Evolutionary conservation across 805 yeast species (phyloP).

Genomic region (Kregervanrija fluxuum): DNA sequence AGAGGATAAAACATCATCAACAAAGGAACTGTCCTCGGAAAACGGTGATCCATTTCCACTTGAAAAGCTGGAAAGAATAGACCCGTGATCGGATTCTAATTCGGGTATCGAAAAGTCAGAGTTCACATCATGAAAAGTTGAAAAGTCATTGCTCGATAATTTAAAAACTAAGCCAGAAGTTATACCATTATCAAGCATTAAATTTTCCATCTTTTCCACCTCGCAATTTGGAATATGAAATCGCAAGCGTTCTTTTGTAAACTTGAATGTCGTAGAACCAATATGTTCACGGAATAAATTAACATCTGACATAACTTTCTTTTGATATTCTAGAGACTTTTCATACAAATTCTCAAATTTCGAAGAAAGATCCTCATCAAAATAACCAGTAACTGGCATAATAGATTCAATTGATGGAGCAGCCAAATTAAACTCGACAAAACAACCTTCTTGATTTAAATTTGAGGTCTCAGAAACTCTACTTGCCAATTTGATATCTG

Average conservation of each 20-base stretch:
- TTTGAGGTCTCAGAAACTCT: conserved; percentile 22
- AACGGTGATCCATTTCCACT: background rate
- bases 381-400: conserved; percentile 18
- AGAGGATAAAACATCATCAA: conserved; percentile 1
- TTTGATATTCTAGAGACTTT: conserved; percentile 13
- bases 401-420: conserved; percentile 13
- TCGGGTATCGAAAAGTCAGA: conserved; percentile 7
- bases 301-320: conserved; percentile 15
- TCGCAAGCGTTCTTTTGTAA: conserved; percentile 26
- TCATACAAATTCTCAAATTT: conserved; percentile 8
- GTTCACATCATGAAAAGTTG: background rate
- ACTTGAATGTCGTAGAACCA: conserved; percentile 36
- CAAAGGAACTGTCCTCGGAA: background rate
- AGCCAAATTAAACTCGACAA: conserved; percentile 48
- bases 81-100: conserved; percentile 2
- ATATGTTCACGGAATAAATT: conserved; percentile 17
- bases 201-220: conserved; percentile 43
- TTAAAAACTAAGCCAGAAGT: conserved; percentile 24
- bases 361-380: conserved; percentile 15
- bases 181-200: conserved; percentile 55
- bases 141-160: background rate
- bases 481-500: conserved; percentile 29
- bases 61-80: background rate
- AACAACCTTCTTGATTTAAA: conserved; percentile 34
- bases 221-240: conserved; percentile 71